A percentile compares a stretch with the other conserved stretches of the same genome.
These are phyloP conservation scores for Glomus cerebriforme DNA, from an alignment of 192 early-diverging fungal species.

Conservation along the genomic window DNA sequence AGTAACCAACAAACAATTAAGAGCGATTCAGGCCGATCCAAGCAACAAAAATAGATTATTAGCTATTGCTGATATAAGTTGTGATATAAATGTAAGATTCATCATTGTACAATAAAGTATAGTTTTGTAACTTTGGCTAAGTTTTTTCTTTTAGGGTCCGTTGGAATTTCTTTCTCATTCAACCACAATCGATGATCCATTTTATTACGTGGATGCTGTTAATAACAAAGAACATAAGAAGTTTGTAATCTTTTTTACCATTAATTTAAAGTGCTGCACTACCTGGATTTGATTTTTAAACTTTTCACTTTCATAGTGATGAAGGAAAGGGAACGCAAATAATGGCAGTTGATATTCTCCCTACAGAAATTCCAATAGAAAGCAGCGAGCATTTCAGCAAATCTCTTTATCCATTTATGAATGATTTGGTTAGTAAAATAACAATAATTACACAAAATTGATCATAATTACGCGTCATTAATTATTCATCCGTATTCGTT, in stretches of 20 bases:
- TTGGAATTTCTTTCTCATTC: constrained; percentile 93
- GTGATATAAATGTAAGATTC: constrained; percentile 80
- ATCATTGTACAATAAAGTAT: neutral
- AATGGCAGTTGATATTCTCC: constrained; percentile 96
- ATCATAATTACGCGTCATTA: too few species aligned
- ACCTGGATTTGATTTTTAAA: neutral
- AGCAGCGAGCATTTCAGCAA: constrained; percentile 92
- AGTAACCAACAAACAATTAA: constrained; percentile 83
- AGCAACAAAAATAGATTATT: constrained; percentile 74
- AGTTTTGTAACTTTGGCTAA: neutral
- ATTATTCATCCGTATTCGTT: too few species aligned
- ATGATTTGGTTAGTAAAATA: constrained; percentile 67
- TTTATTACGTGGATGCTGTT: constrained; percentile 90
- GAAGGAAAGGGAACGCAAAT: constrained; percentile 89
- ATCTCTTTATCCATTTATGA: constrained; percentile 77
- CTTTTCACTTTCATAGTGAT: constrained; percentile 41
- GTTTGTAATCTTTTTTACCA: constrained; percentile 34
- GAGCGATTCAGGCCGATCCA: constrained; percentile 63
- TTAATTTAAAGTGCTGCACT: constrained; percentile 19
- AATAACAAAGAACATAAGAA: constrained; percentile 68
- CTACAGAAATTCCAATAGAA: constrained; percentile 94
- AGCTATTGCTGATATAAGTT: constrained; percentile 88
- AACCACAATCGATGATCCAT: constrained; percentile 88
- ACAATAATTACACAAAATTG: neutral
- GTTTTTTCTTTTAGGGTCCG: constrained; percentile 64